Evolutionary conservation across 2,329 filamentous ascomycete genomes (phyloP).

Genomic region (Rutstroemia sp.): DNA sequence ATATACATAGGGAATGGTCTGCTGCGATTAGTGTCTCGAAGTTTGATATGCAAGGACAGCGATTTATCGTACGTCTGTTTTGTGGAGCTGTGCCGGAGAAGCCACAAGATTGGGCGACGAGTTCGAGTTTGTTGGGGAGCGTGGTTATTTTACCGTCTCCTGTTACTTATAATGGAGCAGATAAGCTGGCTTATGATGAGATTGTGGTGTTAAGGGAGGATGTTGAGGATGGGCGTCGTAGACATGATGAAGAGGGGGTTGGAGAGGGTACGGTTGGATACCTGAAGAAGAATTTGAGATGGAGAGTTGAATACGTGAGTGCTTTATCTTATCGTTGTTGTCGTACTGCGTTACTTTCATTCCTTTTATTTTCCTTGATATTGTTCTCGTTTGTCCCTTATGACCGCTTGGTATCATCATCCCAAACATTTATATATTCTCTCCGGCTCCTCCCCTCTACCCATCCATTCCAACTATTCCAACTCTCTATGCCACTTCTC

Average conservation of each 20-base stretch:
- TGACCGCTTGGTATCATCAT: too few species aligned
- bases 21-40: constrained; percentile 22
- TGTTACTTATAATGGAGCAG: neutral
- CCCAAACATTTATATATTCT: too few species aligned
- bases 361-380: too few species aligned
- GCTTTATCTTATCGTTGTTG: neutral
- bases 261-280: constrained; percentile 12
- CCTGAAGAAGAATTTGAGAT: constrained; percentile 20
- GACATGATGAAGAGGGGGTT: constrained; percentile 13
- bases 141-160: constrained; percentile 22
- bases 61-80: constrained; percentile 22
- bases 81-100: constrained; percentile 19
- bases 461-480: too few species aligned
- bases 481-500: too few species aligned
- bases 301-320: constrained; percentile 25
- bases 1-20: constrained; percentile 17
- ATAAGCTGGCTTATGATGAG: constrained; percentile 19
- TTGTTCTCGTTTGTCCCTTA: too few species aligned
- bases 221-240: neutral
- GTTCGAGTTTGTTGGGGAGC: constrained; percentile 13
- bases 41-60: constrained; percentile 20
- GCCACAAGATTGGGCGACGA: constrained; percentile 16
- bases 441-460: too few species aligned
- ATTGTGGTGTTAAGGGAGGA: constrained; percentile 12
- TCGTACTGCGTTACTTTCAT: neutral